phyloP scores from a whole-genome alignment of 2,329 filamentous ascomycete species.

The Aspergillus thermomutatus region DNA sequence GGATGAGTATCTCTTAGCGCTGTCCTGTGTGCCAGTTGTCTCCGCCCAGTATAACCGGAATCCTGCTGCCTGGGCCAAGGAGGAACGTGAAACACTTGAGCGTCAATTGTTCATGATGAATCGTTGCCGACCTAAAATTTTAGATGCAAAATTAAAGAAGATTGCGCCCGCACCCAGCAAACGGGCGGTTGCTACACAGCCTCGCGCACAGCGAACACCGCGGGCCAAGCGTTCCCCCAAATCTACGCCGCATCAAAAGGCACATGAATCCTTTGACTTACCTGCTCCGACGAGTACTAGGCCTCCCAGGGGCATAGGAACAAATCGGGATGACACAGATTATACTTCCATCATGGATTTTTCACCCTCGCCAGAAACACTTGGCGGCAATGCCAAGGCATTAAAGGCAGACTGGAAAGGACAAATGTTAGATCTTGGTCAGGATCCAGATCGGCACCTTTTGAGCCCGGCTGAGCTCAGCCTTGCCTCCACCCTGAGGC shows the following conservation, averaged over 20 bases:
- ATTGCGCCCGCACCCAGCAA: constrained; percentile 39
- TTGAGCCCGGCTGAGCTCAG: constrained; percentile 75
- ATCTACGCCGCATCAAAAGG: constrained; percentile 40
- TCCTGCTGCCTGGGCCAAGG: constrained; percentile 41
- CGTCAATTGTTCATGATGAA: constrained; percentile 41
- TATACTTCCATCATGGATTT: constrained; percentile 69
- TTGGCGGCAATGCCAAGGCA: constrained; percentile 64
- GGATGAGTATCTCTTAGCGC: constrained; percentile 42
- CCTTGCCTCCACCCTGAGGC: constrained; percentile 73
- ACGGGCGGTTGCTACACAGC: constrained; percentile 21
- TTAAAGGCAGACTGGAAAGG: constrained; percentile 89
- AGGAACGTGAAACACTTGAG: constrained; percentile 41
- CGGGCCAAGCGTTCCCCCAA: constrained; percentile 40
- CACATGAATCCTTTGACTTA: constrained; percentile 37
- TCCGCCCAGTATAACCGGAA: constrained; percentile 43
- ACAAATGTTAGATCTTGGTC: constrained; percentile 69
- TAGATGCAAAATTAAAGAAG: constrained; percentile 36
- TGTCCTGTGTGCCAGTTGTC: constrained; percentile 44
- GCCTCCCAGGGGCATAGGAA: constrained; percentile 45
- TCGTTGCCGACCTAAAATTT: constrained; percentile 29
- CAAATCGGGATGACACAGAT: constrained; percentile 78
- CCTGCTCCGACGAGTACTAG: constrained; percentile 36
- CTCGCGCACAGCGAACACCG: constrained; percentile 29
- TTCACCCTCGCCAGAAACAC: constrained; percentile 65
- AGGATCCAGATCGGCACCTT: constrained; percentile 65